phyloP scores from a whole-genome alignment of 495 filamentous ascomycete genomes.

The Xylaria flabelliformis region DNA sequence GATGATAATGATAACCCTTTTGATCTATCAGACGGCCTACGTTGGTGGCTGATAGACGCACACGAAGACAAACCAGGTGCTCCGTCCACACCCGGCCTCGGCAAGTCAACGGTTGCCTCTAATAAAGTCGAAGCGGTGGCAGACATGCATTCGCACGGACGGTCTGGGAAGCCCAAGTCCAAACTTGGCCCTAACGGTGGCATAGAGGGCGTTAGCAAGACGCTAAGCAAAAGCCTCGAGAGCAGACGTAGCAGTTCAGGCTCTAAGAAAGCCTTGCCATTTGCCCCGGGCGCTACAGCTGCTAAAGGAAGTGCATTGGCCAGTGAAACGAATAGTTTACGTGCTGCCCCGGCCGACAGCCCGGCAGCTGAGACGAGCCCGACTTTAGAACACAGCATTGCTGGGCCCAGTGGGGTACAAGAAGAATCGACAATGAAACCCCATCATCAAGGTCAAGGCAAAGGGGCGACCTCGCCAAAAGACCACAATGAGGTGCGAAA shows the following conservation, averaged over 20 bases:
- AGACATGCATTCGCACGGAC: slow-evolving; percentile 59
- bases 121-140: slow-evolving; percentile 81
- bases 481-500: slow-evolving; percentile 43
- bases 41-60: slow-evolving; percentile 96
- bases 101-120: slow-evolving; percentile 88
- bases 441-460: slow-evolving; percentile 30
- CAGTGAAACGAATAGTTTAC: slow-evolving; percentile 59
- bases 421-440: slow-evolving; percentile 28
- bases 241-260: slow-evolving; percentile 85
- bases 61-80: slow-evolving; percentile 94
- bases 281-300: slow-evolving; percentile 48
- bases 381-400: slow-evolving; percentile 32
- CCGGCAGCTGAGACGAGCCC: slow-evolving; percentile 45
- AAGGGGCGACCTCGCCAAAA: slow-evolving; percentile 18
- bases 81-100: slow-evolving; percentile 84
- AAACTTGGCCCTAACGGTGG: slow-evolving; percentile 50
- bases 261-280: slow-evolving; percentile 70
- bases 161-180: slow-evolving; percentile 57
- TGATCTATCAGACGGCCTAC: slow-evolving; percentile 90
- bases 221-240: slow-evolving; percentile 84
- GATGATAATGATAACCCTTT: slow-evolving; percentile 96
- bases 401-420: slow-evolving; percentile 30
- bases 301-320: slow-evolving; percentile 51
- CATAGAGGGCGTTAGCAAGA: slow-evolving; percentile 75
- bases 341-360: slow-evolving; percentile 46